Percentiles rank a stretch among this genome's conserved stretches.
Conservation (phyloP, 768 basidiomycete species). For the Hygrophoropsis aurantiaca region DNA sequence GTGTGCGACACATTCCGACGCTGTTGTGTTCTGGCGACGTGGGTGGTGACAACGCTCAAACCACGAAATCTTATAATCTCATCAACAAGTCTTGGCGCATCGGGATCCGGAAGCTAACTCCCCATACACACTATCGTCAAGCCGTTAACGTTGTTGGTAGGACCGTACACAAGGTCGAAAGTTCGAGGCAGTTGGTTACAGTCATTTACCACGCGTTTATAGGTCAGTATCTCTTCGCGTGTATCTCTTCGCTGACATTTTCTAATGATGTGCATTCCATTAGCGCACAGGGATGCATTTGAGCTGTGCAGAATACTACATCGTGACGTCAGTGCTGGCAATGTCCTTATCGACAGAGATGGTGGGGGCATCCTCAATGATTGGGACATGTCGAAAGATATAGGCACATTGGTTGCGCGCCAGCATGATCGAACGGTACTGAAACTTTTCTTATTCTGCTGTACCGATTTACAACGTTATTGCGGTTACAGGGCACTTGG, state of each 20-base stretch:
- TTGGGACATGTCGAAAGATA: constrained; percentile 17
- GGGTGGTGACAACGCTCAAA: neutral
- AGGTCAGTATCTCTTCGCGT: neutral
- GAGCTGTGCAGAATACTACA: constrained; percentile 14
- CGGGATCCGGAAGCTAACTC: too few relatives aligned
- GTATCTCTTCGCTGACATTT: neutral
- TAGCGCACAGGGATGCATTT: constrained; percentile 20
- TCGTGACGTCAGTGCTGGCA: constrained; percentile 23
- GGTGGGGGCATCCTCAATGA: constrained; percentile 19
- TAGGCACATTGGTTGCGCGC: too few relatives aligned
- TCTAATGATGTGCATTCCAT: neutral
- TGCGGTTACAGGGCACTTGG: constrained; percentile 30
- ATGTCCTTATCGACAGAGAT: constrained; percentile 16
- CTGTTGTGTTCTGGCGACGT: neutral
- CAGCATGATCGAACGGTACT: too few relatives aligned
- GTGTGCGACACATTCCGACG: neutral
- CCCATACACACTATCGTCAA: neutral
- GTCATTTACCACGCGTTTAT: neutral
- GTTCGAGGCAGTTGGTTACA: neutral
- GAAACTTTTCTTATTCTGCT: too few relatives aligned
- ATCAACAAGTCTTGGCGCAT: too few relatives aligned
- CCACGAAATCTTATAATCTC: too few relatives aligned
- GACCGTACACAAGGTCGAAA: neutral
- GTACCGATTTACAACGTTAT: too few relatives aligned
- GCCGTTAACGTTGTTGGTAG: neutral